These are phyloP conservation scores for Delonix regia DNA, from an alignment of 306 rosid genomes.

Conservation along the genomic window DNA sequence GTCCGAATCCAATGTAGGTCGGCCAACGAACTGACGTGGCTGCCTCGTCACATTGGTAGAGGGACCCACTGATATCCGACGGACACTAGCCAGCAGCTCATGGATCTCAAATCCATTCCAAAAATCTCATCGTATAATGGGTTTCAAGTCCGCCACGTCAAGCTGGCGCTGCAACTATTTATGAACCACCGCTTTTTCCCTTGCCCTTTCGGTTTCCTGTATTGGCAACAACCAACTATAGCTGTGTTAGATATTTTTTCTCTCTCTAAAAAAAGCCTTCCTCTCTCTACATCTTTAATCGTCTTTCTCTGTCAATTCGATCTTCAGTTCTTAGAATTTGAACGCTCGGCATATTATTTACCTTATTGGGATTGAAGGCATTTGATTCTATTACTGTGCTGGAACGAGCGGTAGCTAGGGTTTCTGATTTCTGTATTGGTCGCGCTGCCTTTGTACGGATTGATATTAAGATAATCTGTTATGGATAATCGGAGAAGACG, in stretches of 20 bases:
- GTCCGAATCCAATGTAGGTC: no score
- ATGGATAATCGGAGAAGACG: constrained; percentile 47
- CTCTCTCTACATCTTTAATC: background rate
- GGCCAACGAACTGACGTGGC: no score
- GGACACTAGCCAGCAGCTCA: background rate
- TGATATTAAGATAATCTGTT: background rate
- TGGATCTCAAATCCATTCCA: constrained; percentile 45
- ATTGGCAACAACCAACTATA: no score
- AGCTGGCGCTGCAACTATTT: background rate
- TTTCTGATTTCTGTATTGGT: background rate
- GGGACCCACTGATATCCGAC: background rate
- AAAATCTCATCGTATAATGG: background rate
- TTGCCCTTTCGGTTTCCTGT: no score
- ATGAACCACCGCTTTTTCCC: no score
- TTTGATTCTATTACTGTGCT: background rate
- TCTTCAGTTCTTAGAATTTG: background rate
- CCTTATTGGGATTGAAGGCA: background rate
- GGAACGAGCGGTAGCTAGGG: background rate
- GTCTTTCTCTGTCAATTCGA: background rate
- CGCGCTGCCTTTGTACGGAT: background rate
- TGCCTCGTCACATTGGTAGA: background rate
- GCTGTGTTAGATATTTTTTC: background rate
- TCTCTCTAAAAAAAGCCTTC: background rate
- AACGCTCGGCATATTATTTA: background rate
- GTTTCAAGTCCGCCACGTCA: constrained; percentile 50